Evolutionary conservation across 2,329 filamentous ascomycete species (phyloP).

Genomic region (Curvularia eragrostidis): DNA sequence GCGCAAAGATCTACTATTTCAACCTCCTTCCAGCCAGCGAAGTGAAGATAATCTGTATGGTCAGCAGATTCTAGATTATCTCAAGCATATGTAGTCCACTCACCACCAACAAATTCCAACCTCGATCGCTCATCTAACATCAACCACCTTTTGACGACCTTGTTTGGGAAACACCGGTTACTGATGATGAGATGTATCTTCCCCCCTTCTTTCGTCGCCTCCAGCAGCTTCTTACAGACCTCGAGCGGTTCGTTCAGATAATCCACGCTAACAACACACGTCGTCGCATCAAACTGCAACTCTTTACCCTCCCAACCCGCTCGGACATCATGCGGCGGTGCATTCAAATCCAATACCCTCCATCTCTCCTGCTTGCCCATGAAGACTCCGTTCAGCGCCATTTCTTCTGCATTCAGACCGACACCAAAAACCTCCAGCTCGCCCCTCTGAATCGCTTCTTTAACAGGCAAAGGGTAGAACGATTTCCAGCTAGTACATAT

Average conservation of each 20-base stretch:
- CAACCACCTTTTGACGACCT: slow-evolving; percentile 59
- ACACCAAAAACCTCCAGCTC: slow-evolving; percentile 55
- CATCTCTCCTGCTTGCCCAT: slow-evolving; percentile 35
- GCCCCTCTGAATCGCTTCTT: slow-evolving; percentile 39
- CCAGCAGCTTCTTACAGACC: slow-evolving; percentile 53
- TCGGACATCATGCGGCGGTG: slow-evolving; percentile 39
- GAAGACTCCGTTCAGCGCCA: slow-evolving; percentile 51
- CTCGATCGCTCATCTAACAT: slow-evolving; percentile 54
- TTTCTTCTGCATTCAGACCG: slow-evolving; percentile 58
- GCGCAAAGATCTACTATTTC: slow-evolving; percentile 61
- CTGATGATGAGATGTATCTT: slow-evolving; percentile 59
- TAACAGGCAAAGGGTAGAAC: slow-evolving; percentile 51
- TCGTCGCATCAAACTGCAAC: slow-evolving; percentile 53
- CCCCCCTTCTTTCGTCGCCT: slow-evolving; percentile 52
- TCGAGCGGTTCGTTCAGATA: slow-evolving; percentile 58
- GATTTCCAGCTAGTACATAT: slow-evolving; percentile 60
- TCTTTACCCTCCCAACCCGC: slow-evolving; percentile 16
- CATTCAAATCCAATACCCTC: slow-evolving; percentile 55
- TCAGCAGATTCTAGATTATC: not conserved
- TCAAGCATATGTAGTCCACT: not conserved
- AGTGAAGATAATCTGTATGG: slow-evolving; percentile 55
- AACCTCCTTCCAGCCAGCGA: slow-evolving; percentile 59
- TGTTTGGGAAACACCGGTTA: slow-evolving; percentile 62
- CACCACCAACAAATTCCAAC: slow-evolving; percentile 57
- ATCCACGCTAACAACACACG: slow-evolving; percentile 61